Evolutionary conservation across 2,329 filamentous ascomycete genomes (phyloP).

Genomic region (Diplodia seriata): DNA sequence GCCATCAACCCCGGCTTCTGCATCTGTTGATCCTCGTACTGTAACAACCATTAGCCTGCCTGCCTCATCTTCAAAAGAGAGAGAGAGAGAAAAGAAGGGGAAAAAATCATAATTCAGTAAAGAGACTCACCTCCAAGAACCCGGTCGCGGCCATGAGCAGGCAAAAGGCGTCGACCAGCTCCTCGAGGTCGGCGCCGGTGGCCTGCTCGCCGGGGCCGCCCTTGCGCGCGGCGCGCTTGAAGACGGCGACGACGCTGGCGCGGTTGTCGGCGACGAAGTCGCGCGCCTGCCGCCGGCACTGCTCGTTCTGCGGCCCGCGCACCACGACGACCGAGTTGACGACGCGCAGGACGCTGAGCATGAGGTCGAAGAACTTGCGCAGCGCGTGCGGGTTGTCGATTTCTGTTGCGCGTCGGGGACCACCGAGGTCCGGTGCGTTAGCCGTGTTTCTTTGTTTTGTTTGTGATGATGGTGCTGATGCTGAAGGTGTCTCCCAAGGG

Average conservation of each 20-base stretch:
- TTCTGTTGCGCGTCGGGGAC: conserved; percentile 51
- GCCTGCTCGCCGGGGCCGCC: conserved; percentile 56
- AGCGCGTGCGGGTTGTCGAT: conserved; percentile 73
- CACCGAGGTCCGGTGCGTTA: conserved; percentile 26
- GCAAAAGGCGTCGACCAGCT: conserved; percentile 84
- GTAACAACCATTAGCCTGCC: not conserved
- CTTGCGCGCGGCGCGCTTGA: conserved; percentile 87
- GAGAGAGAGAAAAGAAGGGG: not conserved
- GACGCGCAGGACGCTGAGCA: conserved; percentile 80
- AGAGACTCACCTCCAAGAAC: conserved; percentile 77
- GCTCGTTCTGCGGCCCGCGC: conserved; percentile 79
- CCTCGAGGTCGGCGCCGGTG: conserved; percentile 59
- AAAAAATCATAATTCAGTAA: not conserved
- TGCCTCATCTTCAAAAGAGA: not conserved
- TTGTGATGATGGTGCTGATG: not conserved
- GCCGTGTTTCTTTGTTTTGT: conserved; percentile 4
- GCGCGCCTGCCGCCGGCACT: conserved; percentile 74
- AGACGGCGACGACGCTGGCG: conserved; percentile 82
- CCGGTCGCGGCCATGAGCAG: conserved; percentile 81
- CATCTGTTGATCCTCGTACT: conserved; percentile 17
- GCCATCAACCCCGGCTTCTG: not conserved
- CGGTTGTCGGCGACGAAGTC: conserved; percentile 83
- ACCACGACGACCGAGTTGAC: conserved; percentile 82
- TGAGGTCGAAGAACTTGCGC: conserved; percentile 81
- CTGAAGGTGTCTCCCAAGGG: conserved; percentile 6